Conservation (phyloP, 352 stramenopile species). For the Globisporangium splendens region DNA sequence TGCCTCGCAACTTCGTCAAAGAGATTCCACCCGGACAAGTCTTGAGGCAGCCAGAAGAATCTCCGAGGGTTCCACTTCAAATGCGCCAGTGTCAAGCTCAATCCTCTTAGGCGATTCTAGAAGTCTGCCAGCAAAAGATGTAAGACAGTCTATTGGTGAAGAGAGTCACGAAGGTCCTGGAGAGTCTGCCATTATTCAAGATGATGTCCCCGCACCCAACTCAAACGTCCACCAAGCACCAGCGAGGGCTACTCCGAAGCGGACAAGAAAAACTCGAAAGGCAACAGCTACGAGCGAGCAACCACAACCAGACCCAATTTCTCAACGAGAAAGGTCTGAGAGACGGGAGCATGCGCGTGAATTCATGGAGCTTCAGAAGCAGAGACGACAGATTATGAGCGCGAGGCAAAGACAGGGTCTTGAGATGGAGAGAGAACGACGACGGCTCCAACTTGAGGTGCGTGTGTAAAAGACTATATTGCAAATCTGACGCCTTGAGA, state of each 20-base stretch:
- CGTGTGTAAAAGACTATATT: not conserved
- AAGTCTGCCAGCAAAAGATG: slow-evolving; percentile 1
- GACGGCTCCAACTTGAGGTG: slow-evolving; percentile 52
- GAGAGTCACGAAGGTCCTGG: slow-evolving; percentile 6
- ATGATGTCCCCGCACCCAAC: not conserved
- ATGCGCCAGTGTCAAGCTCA: slow-evolving; percentile 5
- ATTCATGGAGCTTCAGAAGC: slow-evolving; percentile 66
- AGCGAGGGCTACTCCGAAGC: not conserved
- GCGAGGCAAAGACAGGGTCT: slow-evolving; percentile 33
- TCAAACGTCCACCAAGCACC: not conserved
- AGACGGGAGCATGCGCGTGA: slow-evolving; percentile 56
- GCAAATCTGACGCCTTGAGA: not conserved
- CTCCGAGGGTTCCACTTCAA: not conserved
- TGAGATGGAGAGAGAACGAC: slow-evolving; percentile 34
- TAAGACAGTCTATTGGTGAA: slow-evolving; percentile 13
- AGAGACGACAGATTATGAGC: slow-evolving; percentile 30
- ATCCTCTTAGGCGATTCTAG: slow-evolving; percentile 5
- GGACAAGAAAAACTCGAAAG: not conserved
- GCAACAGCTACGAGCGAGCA: not conserved
- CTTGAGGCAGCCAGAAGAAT: not conserved
- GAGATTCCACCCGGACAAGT: not conserved
- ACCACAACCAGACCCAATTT: slow-evolving; percentile 7
- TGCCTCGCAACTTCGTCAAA: not conserved
- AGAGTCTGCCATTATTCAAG: not conserved
- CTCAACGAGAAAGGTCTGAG: slow-evolving; percentile 28